Percentiles rank a stretch among this genome's conserved stretches.
phyloP scores from a whole-genome alignment of 495 filamentous ascomycete genomes.

The Daldinia grandis region DNA sequence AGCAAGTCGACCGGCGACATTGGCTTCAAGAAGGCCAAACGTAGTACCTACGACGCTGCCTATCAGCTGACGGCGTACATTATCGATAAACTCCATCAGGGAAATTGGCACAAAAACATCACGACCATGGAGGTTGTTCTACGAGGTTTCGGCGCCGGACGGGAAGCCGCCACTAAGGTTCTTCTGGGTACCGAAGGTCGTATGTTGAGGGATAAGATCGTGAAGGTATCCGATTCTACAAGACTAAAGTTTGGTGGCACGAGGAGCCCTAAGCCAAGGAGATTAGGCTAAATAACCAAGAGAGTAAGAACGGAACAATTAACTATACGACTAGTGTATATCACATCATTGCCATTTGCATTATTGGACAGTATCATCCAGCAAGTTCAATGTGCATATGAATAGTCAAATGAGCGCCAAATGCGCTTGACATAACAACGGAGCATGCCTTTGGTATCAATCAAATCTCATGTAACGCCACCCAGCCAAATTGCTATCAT shows the following conservation, averaged over 20 bases:
- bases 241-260: constrained; percentile 96
- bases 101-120: constrained; percentile 68
- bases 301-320: constrained; percentile 1
- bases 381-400: constrained; percentile 5
- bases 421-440: neutral
- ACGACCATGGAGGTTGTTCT: constrained; percentile 76
- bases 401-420: constrained; percentile 7
- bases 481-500: constrained; percentile 21
- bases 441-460: constrained; percentile 35
- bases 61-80: constrained; percentile 86
- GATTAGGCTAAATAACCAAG: constrained; percentile 69
- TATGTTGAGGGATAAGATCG: constrained; percentile 71
- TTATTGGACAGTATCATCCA: constrained; percentile 26
- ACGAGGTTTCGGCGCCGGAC: constrained; percentile 82
- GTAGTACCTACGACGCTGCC: constrained; percentile 88
- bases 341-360: constrained; percentile 39
- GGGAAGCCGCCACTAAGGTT: constrained; percentile 89
- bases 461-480: constrained; percentile 37
- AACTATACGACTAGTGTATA: constrained; percentile 25
- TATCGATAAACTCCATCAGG: constrained; percentile 78
- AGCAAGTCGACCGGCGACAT: constrained; percentile 82
- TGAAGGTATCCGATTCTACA: constrained; percentile 80
- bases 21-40: constrained; percentile 80
- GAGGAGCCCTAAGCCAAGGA: constrained; percentile 79
- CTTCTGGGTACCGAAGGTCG: constrained; percentile 85